Evolutionary conservation across 257 asterid genomes (phyloP), one percentile per base, ranked within the genome.

Genomic region (Avicennia marina): DNA sequence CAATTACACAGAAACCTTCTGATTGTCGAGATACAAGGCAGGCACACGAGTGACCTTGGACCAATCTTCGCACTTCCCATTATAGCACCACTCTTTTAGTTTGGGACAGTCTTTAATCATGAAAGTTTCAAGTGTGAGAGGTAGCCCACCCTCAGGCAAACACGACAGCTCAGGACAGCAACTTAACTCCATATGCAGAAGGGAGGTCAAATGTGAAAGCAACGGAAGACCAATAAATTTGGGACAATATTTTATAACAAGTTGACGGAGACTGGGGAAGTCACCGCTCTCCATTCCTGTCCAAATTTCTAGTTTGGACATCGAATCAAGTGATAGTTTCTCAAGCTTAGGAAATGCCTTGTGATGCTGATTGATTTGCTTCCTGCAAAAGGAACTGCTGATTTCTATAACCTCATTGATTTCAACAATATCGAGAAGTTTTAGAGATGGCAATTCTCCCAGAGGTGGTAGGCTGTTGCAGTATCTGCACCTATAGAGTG

Each of bases 361-460:
- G 4, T 15, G 36, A 26, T 33, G 25, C 33, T 34, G 15, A n/a
- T 42, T 17, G 4, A n/a, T 21, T 8, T 36, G 31, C 19, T 43
- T 45, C n/a, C 64, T 15, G 7, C 66, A 56, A 29, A 72, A 67
- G 3, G 11, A 16, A 10, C 6, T 33, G 49, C 53, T 32, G 15
- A 72, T 62, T 2, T 51, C 51, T 6, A 4, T 22, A 5, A 67
- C 25, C 34, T 18, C 61, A n/a, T 45, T 9, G 56, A 56, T 72
- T 29, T 53, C 67, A 38, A 62, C 1, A 1, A 72, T 16, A 2
- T 29, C 26, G 13, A 72, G 70, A 36, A 2, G 25, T 26, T 67
- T 67, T 2, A 72, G 50, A 13, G 74, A 51, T 26, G 78, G 78
- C 52, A 72, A 43, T 18, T 41, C 62, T 11, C 78, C 78, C 0